These are phyloP conservation scores for Quercus ilex DNA, from an alignment of 306 rosid species.

Conservation along the genomic window DNA sequence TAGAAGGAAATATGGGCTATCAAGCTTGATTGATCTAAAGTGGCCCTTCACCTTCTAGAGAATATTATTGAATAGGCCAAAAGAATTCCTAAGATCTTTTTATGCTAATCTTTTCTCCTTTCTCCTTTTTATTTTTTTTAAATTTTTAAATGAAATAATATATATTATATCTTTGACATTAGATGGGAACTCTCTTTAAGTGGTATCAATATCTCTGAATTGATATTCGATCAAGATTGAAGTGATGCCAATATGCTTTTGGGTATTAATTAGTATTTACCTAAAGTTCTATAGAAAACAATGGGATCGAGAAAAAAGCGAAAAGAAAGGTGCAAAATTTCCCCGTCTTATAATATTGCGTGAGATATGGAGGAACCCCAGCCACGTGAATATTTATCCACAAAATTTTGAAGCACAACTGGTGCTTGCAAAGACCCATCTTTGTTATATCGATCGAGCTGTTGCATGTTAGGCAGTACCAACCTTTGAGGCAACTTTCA, in stretches of 20 bases:
- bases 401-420: background rate
- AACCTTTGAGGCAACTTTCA: background rate
- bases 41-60: background rate
- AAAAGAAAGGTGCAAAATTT: background rate
- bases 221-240: constrained; percentile 1
- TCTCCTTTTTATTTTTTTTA: background rate
- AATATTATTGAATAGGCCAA: background rate
- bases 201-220: background rate
- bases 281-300: background rate
- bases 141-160: background rate
- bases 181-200: background rate
- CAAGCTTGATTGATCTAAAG: background rate
- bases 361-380: background rate
- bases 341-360: background rate
- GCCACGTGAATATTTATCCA: background rate
- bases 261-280: background rate
- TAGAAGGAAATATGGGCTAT: background rate
- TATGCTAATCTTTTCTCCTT: no score
- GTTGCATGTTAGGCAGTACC: background rate
- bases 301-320: background rate
- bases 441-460: background rate
- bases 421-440: background rate
- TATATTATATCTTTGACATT: no score
- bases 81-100: background rate
- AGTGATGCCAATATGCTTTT: background rate